These are phyloP conservation scores for Cordyceps fumosorosea DNA, from an alignment of 2,329 filamentous ascomycete species.

Conservation along the genomic window DNA sequence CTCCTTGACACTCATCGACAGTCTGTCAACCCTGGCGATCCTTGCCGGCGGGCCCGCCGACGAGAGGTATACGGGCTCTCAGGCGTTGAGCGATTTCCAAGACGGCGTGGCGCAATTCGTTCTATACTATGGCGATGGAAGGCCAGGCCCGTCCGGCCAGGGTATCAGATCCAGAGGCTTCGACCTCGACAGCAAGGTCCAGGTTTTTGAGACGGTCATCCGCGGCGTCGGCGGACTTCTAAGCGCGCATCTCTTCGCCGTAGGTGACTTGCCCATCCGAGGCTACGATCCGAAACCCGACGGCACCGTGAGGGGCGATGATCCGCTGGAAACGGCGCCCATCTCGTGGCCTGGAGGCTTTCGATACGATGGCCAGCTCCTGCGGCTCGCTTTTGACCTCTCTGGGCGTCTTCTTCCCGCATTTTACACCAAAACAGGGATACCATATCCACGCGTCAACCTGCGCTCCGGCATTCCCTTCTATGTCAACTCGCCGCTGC, in stretches of 20 bases:
- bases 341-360: slow-evolving; percentile 73
- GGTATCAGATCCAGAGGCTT: slow-evolving; percentile 75
- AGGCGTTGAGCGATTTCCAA: slow-evolving; percentile 69
- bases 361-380: slow-evolving; percentile 79
- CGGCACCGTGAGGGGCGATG: slow-evolving; percentile 23
- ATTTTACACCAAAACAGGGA: slow-evolving; percentile 83
- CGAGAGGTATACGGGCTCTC: slow-evolving; percentile 29
- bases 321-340: slow-evolving; percentile 40
- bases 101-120: slow-evolving; percentile 70
- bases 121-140: slow-evolving; percentile 79
- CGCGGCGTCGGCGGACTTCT: slow-evolving; percentile 83
- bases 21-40: slow-evolving; percentile 87
- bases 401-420: slow-evolving; percentile 79
- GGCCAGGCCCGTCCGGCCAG: slow-evolving; percentile 57
- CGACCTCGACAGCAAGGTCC: slow-evolving; percentile 94
- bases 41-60: slow-evolving; percentile 64
- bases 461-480: slow-evolving; percentile 86
- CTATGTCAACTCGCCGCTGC: slow-evolving; percentile 78
- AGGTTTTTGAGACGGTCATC: slow-evolving; percentile 97
- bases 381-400: slow-evolving; percentile 83
- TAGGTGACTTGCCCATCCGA: slow-evolving; percentile 80
- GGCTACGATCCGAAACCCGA: slow-evolving; percentile 57
- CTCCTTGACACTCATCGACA: slow-evolving; percentile 91
- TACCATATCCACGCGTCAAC: slow-evolving; percentile 93
- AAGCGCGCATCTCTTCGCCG: slow-evolving; percentile 88